Evolutionary conservation across 176 grass and related monocot genomes (phyloP), one percentile per base, ranked within the genome.

Genomic region (Carex pumila): DNA sequence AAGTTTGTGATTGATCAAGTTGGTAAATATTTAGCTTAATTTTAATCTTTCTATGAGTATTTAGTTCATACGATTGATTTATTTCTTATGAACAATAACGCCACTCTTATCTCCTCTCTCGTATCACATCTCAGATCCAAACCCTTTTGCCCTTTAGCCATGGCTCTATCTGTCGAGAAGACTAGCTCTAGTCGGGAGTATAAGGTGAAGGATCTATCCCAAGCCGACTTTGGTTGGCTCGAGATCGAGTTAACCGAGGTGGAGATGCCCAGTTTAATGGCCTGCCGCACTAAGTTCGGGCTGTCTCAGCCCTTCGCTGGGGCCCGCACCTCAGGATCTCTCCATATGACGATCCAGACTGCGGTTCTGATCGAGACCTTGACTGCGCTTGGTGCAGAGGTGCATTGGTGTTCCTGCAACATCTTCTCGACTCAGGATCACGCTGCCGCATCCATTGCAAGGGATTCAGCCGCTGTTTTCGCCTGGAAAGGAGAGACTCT

Each of bases 381-480:
- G 70, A 93, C 92, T 18, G 96, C 93, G 0, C 92, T 98, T 17
- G 92, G 95, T 65, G 92, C 92, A 4, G 95, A 98, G 91, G 95
- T 98, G 5, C 88, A 91, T 49, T 98, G 91, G 95, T 98, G 92
- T 89, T 94, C 92, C 65, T 98, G 95, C 89, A 94, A 98, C 85
- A 98, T 98, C 89, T 94, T 94, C 92, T 98, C 95, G 71, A 98
- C 95, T 60, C 92, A 98, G 92, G 96, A 99, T 86, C 93, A 99
- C 82, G 96, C 93, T 79, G 96, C 93, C n/a, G 93, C 96, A 4
- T 93, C 91, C 65, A 95, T 99, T 82, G 96, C 93, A 36, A 85
- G 96, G 12, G 96, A 99, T 82, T 95, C 96, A 0, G 96, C 91
- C 0, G 91, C 96, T 0, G 90, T 99, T 5, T 99, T 99, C 66